These are phyloP conservation scores for Ricinus communis DNA, from an alignment of 345 rosid genomes.

Conservation along the genomic window DNA sequence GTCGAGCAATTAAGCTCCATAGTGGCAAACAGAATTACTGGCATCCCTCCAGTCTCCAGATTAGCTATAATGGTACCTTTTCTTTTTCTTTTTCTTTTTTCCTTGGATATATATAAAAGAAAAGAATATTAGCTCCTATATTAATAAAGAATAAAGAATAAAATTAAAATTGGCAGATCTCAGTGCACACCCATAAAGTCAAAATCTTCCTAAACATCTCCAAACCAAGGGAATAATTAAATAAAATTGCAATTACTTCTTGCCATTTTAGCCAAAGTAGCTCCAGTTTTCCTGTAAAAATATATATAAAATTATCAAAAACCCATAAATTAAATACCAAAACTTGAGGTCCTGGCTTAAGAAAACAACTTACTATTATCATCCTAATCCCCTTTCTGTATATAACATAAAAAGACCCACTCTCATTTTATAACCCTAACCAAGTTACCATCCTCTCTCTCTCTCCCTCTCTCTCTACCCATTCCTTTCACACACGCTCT, in stretches of 20 bases:
- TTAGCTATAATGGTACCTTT: too few relatives aligned
- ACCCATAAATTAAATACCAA: neutral
- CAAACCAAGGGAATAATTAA: neutral
- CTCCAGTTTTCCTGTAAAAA: neutral
- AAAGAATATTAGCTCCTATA: too few relatives aligned
- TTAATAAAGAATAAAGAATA: too few relatives aligned
- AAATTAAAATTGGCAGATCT: neutral
- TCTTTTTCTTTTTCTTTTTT: too few relatives aligned
- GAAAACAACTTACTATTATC: too few relatives aligned
- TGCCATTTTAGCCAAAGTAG: neutral
- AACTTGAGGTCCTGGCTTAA: neutral
- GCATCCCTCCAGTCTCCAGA: too few relatives aligned
- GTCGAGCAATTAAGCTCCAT: neutral
- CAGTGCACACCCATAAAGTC: neutral
- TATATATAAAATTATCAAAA: neutral
- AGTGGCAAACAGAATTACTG: slow-evolving; percentile 1
- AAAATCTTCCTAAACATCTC: neutral
- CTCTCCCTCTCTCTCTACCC: neutral
- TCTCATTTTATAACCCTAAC: neutral
- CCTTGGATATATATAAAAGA: too few relatives aligned
- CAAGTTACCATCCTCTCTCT: neutral
- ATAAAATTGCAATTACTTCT: neutral
- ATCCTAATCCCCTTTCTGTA: neutral
- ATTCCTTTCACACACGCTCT: neutral
- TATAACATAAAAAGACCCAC: neutral